A percentile compares a stretch with the other conserved stretches of the same genome.
These are phyloP conservation scores for Cairneyella variabilis DNA, from an alignment of 495 filamentous ascomycete species.

Conservation along the genomic window DNA sequence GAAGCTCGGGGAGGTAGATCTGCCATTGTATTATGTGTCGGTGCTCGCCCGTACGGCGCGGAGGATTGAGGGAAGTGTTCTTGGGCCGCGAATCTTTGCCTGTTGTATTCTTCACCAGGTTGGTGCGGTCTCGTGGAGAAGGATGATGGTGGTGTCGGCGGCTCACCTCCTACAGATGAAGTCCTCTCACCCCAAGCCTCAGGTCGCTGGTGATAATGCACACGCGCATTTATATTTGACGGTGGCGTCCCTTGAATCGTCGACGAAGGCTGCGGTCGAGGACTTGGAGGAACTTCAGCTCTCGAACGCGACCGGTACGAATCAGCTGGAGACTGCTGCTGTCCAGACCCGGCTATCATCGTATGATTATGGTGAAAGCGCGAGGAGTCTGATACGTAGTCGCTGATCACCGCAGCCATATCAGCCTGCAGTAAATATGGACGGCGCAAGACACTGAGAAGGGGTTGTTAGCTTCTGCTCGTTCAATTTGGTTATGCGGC, in stretches of 20 bases:
- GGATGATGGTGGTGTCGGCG: conserved; percentile 18
- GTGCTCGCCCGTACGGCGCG: conserved; percentile 6
- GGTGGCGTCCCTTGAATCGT: conserved; percentile 12
- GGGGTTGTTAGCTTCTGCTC: not conserved
- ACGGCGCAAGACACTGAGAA: not conserved
- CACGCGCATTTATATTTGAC: conserved; percentile 4
- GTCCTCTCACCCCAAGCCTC: conserved; percentile 4
- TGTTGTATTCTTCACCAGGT: conserved; percentile 7
- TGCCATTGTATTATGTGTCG: not conserved
- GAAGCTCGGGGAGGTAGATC: not conserved
- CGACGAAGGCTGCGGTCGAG: conserved; percentile 15
- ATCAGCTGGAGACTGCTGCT: conserved; percentile 18
- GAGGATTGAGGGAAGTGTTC: conserved; percentile 13
- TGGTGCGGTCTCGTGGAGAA: conserved; percentile 21
- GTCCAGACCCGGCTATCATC: conserved; percentile 16
- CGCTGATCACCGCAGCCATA: conserved; percentile 32
- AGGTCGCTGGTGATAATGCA: not conserved
- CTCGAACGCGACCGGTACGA: conserved; percentile 22
- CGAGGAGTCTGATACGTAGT: conserved; percentile 24
- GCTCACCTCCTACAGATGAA: not conserved
- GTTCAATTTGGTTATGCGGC: not conserved
- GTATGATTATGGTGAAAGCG: conserved; percentile 20
- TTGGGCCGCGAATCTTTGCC: conserved; percentile 19
- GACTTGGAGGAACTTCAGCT: conserved; percentile 20
- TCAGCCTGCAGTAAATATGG: conserved; percentile 22